Evolutionary conservation across 208 protist genomes (phyloP).

Genomic region (Entamoeba moshkovskii): DNA sequence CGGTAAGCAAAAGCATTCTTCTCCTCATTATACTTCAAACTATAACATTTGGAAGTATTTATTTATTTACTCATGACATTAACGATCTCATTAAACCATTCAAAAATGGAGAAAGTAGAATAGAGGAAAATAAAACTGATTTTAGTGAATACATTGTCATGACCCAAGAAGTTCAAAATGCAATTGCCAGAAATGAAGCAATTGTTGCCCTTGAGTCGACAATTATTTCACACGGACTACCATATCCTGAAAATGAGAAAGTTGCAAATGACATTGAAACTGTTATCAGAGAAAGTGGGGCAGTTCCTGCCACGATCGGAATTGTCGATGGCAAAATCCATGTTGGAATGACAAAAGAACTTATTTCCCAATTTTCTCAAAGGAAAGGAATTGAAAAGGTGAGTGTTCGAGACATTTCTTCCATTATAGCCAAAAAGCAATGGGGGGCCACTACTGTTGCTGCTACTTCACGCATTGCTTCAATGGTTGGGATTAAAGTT

Average conservation of each 20-base stretch:
- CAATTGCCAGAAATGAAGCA: background rate
- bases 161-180: background rate
- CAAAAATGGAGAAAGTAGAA: too few relatives aligned
- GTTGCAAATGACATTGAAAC: conserved; percentile 51
- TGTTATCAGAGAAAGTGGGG: conserved; percentile 51
- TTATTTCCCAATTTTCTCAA: conserved; percentile 28
- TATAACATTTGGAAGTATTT: too few relatives aligned
- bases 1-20: background rate
- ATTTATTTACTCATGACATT: too few relatives aligned
- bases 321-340: conserved; percentile 56
- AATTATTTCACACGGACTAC: conserved; percentile 52
- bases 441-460: conserved; percentile 64
- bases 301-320: conserved; percentile 67
- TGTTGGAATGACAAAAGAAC: conserved; percentile 46
- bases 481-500: conserved; percentile 45
- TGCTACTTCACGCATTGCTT: conserved; percentile 52
- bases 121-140: background rate
- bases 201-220: conserved; percentile 40
- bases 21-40: background rate
- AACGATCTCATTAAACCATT: too few relatives aligned
- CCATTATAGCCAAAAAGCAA: conserved; percentile 30
- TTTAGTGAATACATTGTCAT: background rate
- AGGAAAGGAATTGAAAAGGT: conserved; percentile 40
- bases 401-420: conserved; percentile 54
- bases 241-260: conserved; percentile 61